A percentile compares a stretch with the other conserved stretches of the same genome.
Conservation (phyloP, 306 rosid species). For the Amphicarpaea edgeworthii region DNA sequence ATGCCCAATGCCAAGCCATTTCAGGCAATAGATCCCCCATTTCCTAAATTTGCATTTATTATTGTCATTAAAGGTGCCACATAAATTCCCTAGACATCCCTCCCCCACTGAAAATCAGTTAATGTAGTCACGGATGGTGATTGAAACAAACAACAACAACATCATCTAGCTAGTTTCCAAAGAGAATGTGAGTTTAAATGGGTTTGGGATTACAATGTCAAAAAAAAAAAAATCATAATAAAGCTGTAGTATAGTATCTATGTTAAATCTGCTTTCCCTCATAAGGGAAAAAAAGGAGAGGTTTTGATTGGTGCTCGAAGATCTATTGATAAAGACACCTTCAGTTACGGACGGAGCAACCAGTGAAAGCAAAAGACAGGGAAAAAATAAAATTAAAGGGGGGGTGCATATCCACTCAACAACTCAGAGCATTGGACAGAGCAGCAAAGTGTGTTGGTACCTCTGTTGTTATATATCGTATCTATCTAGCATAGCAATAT, state of each 20-base stretch:
- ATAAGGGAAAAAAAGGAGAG: constrained; percentile 46
- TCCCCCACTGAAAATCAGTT: constrained; percentile 50
- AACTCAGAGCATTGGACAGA: constrained; percentile 24
- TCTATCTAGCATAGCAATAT: constrained; percentile 43
- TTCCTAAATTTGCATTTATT: constrained; percentile 56
- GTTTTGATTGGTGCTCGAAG: constrained; percentile 62
- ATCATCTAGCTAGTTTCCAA: constrained; percentile 37
- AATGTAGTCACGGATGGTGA: constrained; percentile 42
- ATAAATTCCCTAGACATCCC: constrained; percentile 61
- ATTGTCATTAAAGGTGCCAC: constrained; percentile 46
- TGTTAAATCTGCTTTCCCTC: constrained; percentile 49
- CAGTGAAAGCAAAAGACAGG: constrained; percentile 60
- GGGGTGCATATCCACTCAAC: constrained; percentile 49
- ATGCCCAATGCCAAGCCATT: constrained; percentile 45
- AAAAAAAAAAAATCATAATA: constrained; percentile 37
- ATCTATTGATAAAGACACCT: constrained; percentile 58
- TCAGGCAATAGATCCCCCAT: constrained; percentile 49
- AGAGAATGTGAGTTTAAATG: constrained; percentile 42
- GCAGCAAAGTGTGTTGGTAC: constrained; percentile 27
- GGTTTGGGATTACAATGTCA: constrained; percentile 39
- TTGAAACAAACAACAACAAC: constrained; percentile 12
- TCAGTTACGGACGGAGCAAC: constrained; percentile 54
- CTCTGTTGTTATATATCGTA: constrained; percentile 34
- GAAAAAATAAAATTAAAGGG: constrained; percentile 25
- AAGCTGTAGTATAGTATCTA: constrained; percentile 38